phyloP scores from a whole-genome alignment of 176 grass and related monocot species.

The Pontederia paniculata region DNA sequence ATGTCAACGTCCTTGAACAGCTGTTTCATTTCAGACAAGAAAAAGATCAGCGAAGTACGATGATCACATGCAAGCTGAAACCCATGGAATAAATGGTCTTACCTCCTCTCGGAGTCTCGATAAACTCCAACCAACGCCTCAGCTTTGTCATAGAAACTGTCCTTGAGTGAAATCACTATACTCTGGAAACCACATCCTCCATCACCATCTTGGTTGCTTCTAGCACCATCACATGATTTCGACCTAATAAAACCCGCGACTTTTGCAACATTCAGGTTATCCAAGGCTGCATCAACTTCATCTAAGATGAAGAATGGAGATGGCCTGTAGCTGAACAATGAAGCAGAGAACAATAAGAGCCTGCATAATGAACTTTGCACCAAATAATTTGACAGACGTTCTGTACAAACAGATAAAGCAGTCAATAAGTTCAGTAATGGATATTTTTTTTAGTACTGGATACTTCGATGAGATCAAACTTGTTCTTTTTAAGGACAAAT shows the following conservation, averaged over 20 bases:
- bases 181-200: slow-evolving; percentile 82
- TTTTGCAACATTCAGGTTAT: slow-evolving; percentile 98
- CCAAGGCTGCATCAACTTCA: slow-evolving; percentile 94
- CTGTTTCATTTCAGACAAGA: slow-evolving; percentile 33
- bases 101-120: slow-evolving; percentile 81
- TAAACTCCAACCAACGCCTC: slow-evolving; percentile 97
- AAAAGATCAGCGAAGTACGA: not conserved
- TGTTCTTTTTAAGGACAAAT: too few species aligned
- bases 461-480: too few species aligned
- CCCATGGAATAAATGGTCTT: not conserved
- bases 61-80: not conserved
- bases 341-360: not conserved
- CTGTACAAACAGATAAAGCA: too few species aligned
- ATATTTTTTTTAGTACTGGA: too few species aligned
- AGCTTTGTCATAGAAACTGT: slow-evolving; percentile 97
- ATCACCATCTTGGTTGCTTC: slow-evolving; percentile 33
- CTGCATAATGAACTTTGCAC: too few species aligned
- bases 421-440: too few species aligned
- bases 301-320: slow-evolving; percentile 99
- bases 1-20: slow-evolving; percentile 91
- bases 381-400: too few species aligned
- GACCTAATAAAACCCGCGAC: slow-evolving; percentile 95
- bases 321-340: slow-evolving; percentile 65
- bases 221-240: slow-evolving; percentile 58
- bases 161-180: slow-evolving; percentile 95